Evolutionary conservation across 257 asterid species (phyloP).

Genomic region (Echium plantagineum): DNA sequence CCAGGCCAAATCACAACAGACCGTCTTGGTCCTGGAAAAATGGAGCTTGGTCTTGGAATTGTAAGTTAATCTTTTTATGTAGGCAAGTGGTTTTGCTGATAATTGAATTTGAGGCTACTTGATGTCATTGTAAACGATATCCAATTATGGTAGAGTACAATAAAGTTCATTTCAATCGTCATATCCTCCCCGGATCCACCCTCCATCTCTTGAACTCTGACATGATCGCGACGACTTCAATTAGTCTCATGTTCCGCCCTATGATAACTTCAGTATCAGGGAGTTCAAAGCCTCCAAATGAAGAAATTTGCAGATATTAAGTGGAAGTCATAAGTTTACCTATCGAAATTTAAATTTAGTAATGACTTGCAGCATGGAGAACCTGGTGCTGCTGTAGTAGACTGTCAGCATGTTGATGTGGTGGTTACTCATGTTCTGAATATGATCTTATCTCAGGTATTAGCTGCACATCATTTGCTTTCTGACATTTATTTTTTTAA

Average conservation of each 20-base stretch:
- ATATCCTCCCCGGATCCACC: neutral
- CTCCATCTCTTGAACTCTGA: neutral
- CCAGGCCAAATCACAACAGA: conserved; percentile 88
- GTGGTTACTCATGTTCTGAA: conserved; percentile 82
- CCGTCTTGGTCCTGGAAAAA: conserved; percentile 90
- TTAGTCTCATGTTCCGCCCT: neutral
- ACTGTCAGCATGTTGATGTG: conserved; percentile 74
- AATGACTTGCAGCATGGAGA: conserved; percentile 78
- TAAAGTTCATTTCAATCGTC: neutral
- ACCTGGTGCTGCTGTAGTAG: conserved; percentile 98
- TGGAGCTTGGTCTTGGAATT: conserved; percentile 99
- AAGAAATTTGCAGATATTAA: neutral
- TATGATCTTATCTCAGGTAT: conserved; percentile 77
- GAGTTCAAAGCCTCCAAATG: neutral
- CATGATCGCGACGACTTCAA: neutral
- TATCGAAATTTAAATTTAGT: conserved; percentile 2
- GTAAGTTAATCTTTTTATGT: conserved; percentile 32
- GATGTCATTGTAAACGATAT: neutral
- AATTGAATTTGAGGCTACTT: conserved; percentile 1
- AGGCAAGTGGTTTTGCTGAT: conserved; percentile 7
- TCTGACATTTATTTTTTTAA: neutral
- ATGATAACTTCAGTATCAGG: neutral
- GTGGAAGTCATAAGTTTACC: neutral
- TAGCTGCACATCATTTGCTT: neutral
- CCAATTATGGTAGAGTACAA: neutral